These are phyloP conservation scores for Hypoxylon crocopeplum DNA, from an alignment of 495 filamentous ascomycete species.

Conservation along the genomic window DNA sequence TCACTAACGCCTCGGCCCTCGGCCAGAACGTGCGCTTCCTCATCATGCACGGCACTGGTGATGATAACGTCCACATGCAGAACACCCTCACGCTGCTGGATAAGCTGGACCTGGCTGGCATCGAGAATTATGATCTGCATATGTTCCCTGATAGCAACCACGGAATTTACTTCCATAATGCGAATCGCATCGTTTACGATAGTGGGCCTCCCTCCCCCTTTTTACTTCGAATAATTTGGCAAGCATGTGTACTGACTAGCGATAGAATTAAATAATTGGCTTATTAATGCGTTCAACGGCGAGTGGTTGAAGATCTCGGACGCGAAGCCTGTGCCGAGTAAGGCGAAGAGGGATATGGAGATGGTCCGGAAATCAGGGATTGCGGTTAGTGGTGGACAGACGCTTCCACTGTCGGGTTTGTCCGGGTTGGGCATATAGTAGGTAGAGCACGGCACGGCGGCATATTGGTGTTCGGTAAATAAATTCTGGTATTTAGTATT, in stretches of 20 bases:
- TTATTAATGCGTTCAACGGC: slow-evolving; percentile 96
- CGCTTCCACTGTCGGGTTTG: background rate
- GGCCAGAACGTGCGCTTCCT: slow-evolving; percentile 81
- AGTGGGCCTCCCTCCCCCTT: slow-evolving; percentile 62
- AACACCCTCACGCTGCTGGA: slow-evolving; percentile 88
- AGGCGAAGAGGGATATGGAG: slow-evolving; percentile 34
- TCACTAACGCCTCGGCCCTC: slow-evolving; percentile 74
- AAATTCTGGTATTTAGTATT: too few species aligned
- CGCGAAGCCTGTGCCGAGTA: slow-evolving; percentile 61
- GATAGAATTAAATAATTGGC: slow-evolving; percentile 85
- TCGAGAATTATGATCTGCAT: slow-evolving; percentile 97
- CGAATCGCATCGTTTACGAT: slow-evolving; percentile 91
- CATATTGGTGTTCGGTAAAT: slow-evolving; percentile 20
- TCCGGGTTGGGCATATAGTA: slow-evolving; percentile 1
- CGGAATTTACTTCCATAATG: slow-evolving; percentile 93
- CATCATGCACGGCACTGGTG: slow-evolving; percentile 91
- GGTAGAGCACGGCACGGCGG: slow-evolving; percentile 20
- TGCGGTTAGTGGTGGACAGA: background rate
- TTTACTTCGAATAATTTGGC: background rate
- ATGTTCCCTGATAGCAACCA: slow-evolving; percentile 97
- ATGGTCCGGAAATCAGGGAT: slow-evolving; percentile 23
- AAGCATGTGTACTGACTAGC: slow-evolving; percentile 25
- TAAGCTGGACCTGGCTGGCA: slow-evolving; percentile 77
- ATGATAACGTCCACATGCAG: slow-evolving; percentile 97
- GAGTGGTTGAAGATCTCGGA: slow-evolving; percentile 83